Evolutionary conservation across 371 early-diverging fungal species (phyloP), one percentile per base, ranked within the genome.

Genomic region (Mucor velutinosus): DNA sequence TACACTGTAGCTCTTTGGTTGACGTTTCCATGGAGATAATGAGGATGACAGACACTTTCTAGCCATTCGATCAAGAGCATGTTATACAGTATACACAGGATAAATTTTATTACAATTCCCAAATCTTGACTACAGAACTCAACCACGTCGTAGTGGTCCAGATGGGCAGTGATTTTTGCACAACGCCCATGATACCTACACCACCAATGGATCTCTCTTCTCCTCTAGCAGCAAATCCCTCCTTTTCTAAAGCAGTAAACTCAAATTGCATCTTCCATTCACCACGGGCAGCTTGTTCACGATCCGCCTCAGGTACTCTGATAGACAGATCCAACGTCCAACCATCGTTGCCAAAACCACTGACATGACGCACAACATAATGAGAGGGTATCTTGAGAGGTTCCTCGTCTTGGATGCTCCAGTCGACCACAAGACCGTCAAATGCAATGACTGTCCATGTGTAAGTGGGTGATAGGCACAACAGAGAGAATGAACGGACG

Each of bases 401-500:
- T 21, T 72, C 62, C 1, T 84, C 76, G 15, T 81, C 81, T 3
- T 76, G 75, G 45, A 92, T 80, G 14, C 86, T 88, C 92, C 92
- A 92, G 7, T 80, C 77, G 4, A 85, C 66, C 10, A 92, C 77
- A 14, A 81, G 80, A 1, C 87, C 89, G 57, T 87, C 83, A 77
- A 92, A 92, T 8, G 83, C 72, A 27, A 89, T 74, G 17, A 89
- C 89, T 0, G 87, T 90, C 90, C 90, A 88, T 19, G 88, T 86
- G 62, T 90, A 88, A 8, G 85, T 69, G 6, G 88, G 87, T n/a
- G 87, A 79, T 10, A 81, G 64, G 39, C 86, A 86, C 2, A 77
- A 23, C 23, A 92, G 60, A 1, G 87, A 76, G 61, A 90, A 74
- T 3, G 81, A 82, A 4, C 89, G 80, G 15, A 79, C 65, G 4